Evolutionary conservation across 2,329 filamentous ascomycete genomes (phyloP).

Genomic region (Hypocreales sp.): DNA sequence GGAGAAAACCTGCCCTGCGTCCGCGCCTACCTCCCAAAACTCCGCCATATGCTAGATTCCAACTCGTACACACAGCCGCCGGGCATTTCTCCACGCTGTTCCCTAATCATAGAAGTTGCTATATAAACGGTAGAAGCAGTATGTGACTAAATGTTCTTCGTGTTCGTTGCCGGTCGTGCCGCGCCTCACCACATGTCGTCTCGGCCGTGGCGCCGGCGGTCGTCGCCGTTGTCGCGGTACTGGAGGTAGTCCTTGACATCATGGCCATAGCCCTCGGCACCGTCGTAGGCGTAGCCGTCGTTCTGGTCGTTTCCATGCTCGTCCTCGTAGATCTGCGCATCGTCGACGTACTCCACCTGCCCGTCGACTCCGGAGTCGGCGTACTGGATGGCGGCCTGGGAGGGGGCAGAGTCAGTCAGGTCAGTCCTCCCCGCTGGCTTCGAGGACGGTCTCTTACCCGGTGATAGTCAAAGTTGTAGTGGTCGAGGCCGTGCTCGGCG

Average conservation of each 20-base stretch:
- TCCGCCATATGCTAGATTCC: conserved; percentile 18
- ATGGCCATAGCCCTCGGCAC: conserved; percentile 20
- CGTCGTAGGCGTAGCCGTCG: conserved; percentile 21
- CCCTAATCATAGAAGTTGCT: conserved; percentile 5
- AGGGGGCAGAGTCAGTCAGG: conserved; percentile 1
- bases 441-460: conserved; percentile 31
- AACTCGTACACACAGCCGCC: conserved; percentile 8
- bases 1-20: no score
- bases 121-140: conserved; percentile 7
- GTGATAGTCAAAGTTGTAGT: conserved; percentile 38
- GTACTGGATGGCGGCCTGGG: conserved; percentile 28
- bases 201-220: conserved; percentile 18
- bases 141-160: conserved; percentile 4
- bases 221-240: conserved; percentile 17
- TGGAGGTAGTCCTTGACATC: conserved; percentile 25
- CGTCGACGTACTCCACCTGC: conserved; percentile 33
- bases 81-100: conserved; percentile 1
- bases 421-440: no score
- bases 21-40: conserved; percentile 18
- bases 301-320: conserved; percentile 26
- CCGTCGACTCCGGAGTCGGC: conserved; percentile 25
- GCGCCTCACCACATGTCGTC: conserved; percentile 27
- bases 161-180: conserved; percentile 1
- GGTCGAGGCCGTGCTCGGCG: conserved; percentile 29
- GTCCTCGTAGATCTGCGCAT: conserved; percentile 37